phyloP scores from a whole-genome alignment of 2,329 filamentous ascomycete genomes.

The Aspergillus floridensis region DNA sequence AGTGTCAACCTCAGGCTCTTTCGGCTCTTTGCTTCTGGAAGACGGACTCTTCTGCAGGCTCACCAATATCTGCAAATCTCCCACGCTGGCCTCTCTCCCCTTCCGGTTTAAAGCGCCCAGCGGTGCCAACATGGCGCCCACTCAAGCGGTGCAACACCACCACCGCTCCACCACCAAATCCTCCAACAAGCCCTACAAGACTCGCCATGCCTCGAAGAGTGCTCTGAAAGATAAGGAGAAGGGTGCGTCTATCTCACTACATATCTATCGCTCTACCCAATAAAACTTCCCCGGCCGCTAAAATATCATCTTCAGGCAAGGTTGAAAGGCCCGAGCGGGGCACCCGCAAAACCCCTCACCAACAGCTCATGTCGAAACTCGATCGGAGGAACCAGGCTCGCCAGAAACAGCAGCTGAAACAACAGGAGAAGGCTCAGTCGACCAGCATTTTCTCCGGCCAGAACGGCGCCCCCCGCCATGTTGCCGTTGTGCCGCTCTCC shows the following conservation, averaged over 20 bases:
- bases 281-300: not conserved
- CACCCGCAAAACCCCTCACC: slow-evolving; percentile 81
- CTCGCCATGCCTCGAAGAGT: slow-evolving; percentile 83
- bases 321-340: slow-evolving; percentile 69
- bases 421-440: slow-evolving; percentile 76
- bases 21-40: slow-evolving; percentile 9
- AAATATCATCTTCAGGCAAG: slow-evolving; percentile 60
- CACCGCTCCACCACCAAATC: slow-evolving; percentile 91
- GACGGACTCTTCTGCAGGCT: slow-evolving; percentile 15
- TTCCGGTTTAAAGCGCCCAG: slow-evolving; percentile 77
- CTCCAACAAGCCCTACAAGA: slow-evolving; percentile 87
- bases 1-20: not conserved
- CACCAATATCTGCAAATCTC: slow-evolving; percentile 9
- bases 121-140: slow-evolving; percentile 69
- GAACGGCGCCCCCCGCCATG: slow-evolving; percentile 81
- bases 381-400: slow-evolving; percentile 93
- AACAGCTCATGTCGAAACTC: slow-evolving; percentile 96
- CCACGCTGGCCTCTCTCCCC: slow-evolving; percentile 59
- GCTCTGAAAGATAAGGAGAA: slow-evolving; percentile 81
- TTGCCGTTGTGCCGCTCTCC: slow-evolving; percentile 84
- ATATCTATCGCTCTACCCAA: not conserved
- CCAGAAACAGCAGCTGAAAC: slow-evolving; percentile 80
- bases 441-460: slow-evolving; percentile 79
- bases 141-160: slow-evolving; percentile 61
- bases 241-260: slow-evolving; percentile 52